phyloP scores from a whole-genome alignment of 768 basidiomycete genomes.

The Nidula microcarpa region DNA sequence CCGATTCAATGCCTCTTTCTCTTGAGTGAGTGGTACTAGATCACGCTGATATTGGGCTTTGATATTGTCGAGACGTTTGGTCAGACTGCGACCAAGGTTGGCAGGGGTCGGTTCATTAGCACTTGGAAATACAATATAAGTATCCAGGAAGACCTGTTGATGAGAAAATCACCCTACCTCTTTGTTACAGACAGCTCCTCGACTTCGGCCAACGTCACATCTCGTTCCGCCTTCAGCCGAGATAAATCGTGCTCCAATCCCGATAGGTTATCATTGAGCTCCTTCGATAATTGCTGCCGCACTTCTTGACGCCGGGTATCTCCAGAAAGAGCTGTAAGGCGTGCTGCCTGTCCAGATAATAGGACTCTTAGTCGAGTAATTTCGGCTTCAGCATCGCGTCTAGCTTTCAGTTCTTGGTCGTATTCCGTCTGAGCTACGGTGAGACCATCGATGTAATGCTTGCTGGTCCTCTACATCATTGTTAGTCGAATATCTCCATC shows the following conservation, averaged over 20 bases:
- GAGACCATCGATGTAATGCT: conserved; percentile 89
- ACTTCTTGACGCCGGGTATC: conserved; percentile 77
- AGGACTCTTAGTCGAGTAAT: conserved; percentile 81
- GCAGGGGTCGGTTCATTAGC: conserved; percentile 33
- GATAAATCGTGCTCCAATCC: conserved; percentile 84
- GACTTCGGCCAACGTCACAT: conserved; percentile 89
- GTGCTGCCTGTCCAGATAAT: conserved; percentile 85
- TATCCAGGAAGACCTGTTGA: neutral
- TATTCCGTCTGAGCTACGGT: conserved; percentile 93
- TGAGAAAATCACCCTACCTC: conserved; percentile 48
- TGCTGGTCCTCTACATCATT: conserved; percentile 72
- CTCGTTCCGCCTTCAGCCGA: conserved; percentile 83
- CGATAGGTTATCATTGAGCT: conserved; percentile 71
- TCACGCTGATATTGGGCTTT: conserved; percentile 87
- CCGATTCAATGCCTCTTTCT: conserved; percentile 73
- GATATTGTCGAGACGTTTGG: conserved; percentile 81
- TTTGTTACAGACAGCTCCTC: conserved; percentile 81
- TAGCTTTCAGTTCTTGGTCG: conserved; percentile 82
- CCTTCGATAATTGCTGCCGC: conserved; percentile 74
- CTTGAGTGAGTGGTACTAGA: conserved; percentile 76
- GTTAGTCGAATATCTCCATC: conserved; percentile 2
- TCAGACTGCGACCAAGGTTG: conserved; percentile 67
- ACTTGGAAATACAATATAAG: conserved; percentile 21
- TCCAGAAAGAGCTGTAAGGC: conserved; percentile 80
- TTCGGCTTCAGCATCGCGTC: conserved; percentile 91